Evolutionary conservation across 306 rosid species (phyloP).

Genomic region (Luffa aegyptiaca): DNA sequence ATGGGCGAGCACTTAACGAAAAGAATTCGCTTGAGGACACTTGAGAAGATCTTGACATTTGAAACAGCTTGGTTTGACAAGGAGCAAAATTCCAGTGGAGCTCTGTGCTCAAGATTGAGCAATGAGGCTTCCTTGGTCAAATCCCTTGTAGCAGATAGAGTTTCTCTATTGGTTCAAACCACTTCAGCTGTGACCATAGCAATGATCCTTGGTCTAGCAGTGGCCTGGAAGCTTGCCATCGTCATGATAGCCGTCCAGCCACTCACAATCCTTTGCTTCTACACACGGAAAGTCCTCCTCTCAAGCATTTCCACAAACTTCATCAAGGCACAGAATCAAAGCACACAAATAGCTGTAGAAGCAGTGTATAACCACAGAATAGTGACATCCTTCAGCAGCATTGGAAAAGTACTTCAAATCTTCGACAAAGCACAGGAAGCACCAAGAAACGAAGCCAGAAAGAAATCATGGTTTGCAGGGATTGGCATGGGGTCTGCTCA

Average conservation of each 20-base stretch:
- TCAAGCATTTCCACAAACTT: slow-evolving; percentile 61
- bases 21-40: slow-evolving; percentile 60
- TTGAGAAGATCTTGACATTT: slow-evolving; percentile 69
- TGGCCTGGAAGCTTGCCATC: slow-evolving; percentile 90
- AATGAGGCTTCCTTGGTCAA: slow-evolving; percentile 87
- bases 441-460: slow-evolving; percentile 71
- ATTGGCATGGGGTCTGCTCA: slow-evolving; percentile 95
- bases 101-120: slow-evolving; percentile 76
- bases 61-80: slow-evolving; percentile 95
- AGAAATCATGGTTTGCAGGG: slow-evolving; percentile 88
- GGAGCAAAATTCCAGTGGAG: slow-evolving; percentile 78
- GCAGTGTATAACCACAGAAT: slow-evolving; percentile 85
- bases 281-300: slow-evolving; percentile 71
- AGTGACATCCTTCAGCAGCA: slow-evolving; percentile 70
- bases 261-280: slow-evolving; percentile 72
- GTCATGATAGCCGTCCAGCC: slow-evolving; percentile 92
- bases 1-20: slow-evolving; percentile 79
- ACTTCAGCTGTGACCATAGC: slow-evolving; percentile 78
- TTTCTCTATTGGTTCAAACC: slow-evolving; percentile 70
- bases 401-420: slow-evolving; percentile 39
- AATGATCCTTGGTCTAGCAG: slow-evolving; percentile 70
- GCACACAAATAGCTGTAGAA: slow-evolving; percentile 87
- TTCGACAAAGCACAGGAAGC: slow-evolving; percentile 82
- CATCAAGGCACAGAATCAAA: slow-evolving; percentile 66
- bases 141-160: slow-evolving; percentile 80